Evolutionary conservation across 2,329 filamentous ascomycete genomes (phyloP), one percentile per base, ranked within the genome.

Genomic region (Diaporthe batatas): DNA sequence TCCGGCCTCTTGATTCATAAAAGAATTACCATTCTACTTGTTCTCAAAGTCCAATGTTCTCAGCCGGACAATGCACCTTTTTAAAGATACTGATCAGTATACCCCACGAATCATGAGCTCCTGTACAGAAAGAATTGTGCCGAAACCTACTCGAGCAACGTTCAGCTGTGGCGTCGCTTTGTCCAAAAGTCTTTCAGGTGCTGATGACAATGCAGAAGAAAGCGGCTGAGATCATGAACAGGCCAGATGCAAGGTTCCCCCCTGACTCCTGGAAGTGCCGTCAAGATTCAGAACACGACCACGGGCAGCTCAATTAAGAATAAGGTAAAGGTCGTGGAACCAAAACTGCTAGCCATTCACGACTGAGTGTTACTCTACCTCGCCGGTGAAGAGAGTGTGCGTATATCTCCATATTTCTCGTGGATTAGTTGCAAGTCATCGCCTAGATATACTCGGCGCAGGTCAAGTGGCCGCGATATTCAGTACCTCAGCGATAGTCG

Each of bases 391-490:
- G 18, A 34, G 10, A 6, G 18, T 18, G 32, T 21, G 49, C 34
- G 3, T 65, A 51, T 36, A n/a, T 36, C 5, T 12, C 29, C 44
- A 6, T 34, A 7, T 34, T 18, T 39, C 6, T 21, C 42, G 6
- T 2, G 6, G 18, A 12, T 12, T 36, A 3, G 1, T 8, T 21
- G 25, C 18, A 44, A 44, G 42, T 11, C 11, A 18, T 23, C 6
- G 29, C 6, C 59, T 65, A 65, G 51, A 68, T 18, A 14, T 72
- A 72, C 42, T 72, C 70, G 4, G 59, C 51, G 39, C 62, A 72
- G 39, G 68, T 57, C 21, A 68, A 51, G 8, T 59, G 51, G 21
- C 36, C 51, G 4, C 51, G 58, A 72, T 34, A 21, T 72, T 62
- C 70, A 68, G 68, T 10, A 72, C 70, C 44, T 72, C 51, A 8